Evolutionary conservation across 129 eudicot species (phyloP), one percentile per base, ranked within the genome.

Genomic region (Centaurea solstitialis): DNA sequence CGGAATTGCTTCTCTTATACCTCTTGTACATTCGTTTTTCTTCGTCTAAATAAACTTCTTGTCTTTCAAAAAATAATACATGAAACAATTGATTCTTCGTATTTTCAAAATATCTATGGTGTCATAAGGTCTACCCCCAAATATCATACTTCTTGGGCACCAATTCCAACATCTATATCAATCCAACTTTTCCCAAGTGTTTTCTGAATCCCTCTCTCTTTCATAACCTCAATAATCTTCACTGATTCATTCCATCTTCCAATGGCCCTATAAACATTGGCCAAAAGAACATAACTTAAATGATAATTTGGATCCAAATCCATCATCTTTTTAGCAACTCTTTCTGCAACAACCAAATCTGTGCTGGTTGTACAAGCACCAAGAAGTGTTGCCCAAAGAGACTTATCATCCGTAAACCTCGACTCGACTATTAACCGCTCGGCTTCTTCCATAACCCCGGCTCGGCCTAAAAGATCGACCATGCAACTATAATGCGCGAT

Each of bases 311-410:
- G 98, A 76, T 84, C 93, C 84, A 85, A 69, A 71, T 88, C 84
- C 87, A 94, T 91, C 98, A 94, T 85, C 85, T 76, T 94, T 76
- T 84, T 89, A 30, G 93, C 97, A 82, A 94, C 73, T 43, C 97
- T 90, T 83, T 94, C 97, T n/a, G 93, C 98, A 30, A 72, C 92
- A 70, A 61, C 76, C 22, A 86, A 88, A 67, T 90, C 79, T n/a
- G 85, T 87, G 70, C 93, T 80, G 8, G 88, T 80, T 1, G 87
- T 84, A 43, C 93, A 94, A 37, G 95, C 93, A 80, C 97, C 97
- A 45, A 94, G 95, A 85, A 94, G 88, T 72, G 97, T 82, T n/a
- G 93, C 85, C 98, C 98, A 94, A 67, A 94, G 90, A 78, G 97
- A 88, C 10, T 84, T 77, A 72, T 85, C 87, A 17, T 78, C 82